These are phyloP conservation scores for Fragaria nilgerrensis DNA, from an alignment of 306 rosid species.

Conservation along the genomic window DNA sequence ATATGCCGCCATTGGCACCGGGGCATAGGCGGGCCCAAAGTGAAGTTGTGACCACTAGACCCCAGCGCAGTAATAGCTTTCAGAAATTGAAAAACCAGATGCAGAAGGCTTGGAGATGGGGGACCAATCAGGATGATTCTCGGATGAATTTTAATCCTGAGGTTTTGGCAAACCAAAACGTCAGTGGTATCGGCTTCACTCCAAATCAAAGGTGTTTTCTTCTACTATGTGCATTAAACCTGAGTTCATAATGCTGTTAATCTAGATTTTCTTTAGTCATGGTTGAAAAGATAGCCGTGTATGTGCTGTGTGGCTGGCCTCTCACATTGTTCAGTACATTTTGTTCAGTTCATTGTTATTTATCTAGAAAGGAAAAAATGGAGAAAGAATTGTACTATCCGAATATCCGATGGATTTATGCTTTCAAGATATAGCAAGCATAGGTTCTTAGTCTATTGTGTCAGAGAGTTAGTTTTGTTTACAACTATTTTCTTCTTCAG, in stretches of 20 bases:
- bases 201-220: slow-evolving; percentile 66
- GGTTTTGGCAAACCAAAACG: slow-evolving; percentile 89
- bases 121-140: slow-evolving; percentile 45
- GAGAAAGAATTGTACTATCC: not conserved
- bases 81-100: slow-evolving; percentile 64
- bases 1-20: slow-evolving; percentile 31
- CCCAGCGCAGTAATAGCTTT: slow-evolving; percentile 51
- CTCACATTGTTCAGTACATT: not conserved
- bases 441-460: not conserved
- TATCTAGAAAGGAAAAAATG: not conserved
- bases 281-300: not conserved
- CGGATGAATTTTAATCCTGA: slow-evolving; percentile 62
- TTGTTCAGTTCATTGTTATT: not conserved
- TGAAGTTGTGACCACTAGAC: slow-evolving; percentile 41
- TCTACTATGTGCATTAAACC: not conserved
- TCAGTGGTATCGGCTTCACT: slow-evolving; percentile 93
- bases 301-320: not conserved
- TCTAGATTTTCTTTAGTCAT: not conserved
- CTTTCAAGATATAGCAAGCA: not conserved
- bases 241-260: not conserved
- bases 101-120: slow-evolving; percentile 75
- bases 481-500: not conserved
- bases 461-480: not conserved
- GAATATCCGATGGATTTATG: not conserved
- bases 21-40: slow-evolving; percentile 65